These are phyloP conservation scores for Platanus orientalis DNA, from an alignment of 164 flowering plant species.

Conservation along the genomic window DNA sequence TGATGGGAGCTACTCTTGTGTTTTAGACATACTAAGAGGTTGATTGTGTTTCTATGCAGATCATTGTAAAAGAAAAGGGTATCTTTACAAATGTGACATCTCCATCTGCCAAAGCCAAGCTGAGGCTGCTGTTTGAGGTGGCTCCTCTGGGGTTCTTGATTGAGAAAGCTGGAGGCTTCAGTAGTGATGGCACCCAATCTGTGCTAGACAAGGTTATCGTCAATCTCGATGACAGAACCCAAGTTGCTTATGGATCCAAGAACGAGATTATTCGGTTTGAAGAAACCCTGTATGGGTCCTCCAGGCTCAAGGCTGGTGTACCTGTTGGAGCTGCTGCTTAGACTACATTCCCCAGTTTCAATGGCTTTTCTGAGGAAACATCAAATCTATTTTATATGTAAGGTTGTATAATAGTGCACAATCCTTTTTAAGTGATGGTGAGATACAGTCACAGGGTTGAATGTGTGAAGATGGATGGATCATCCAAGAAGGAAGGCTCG, in stretches of 20 bases:
- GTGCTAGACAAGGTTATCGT: conserved; percentile 73
- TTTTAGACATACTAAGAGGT: neutral
- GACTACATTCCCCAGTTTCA: conserved; percentile 4
- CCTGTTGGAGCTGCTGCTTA: conserved; percentile 86
- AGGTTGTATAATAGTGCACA: neutral
- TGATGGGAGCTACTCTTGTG: neutral
- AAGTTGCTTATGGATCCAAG: conserved; percentile 95
- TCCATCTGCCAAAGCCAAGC: conserved; percentile 86
- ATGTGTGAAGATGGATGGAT: neutral
- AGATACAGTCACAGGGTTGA: neutral
- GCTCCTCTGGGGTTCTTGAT: conserved; percentile 87
- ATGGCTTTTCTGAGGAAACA: neutral
- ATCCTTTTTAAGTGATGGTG: too few relatives aligned
- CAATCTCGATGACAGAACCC: conserved; percentile 79
- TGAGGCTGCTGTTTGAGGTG: conserved; percentile 90
- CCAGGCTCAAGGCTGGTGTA: conserved; percentile 67
- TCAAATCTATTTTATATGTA: too few relatives aligned
- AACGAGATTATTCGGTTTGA: conserved; percentile 92
- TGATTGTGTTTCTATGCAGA: conserved; percentile 37
- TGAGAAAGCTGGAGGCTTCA: conserved; percentile 91
- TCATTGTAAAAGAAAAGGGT: conserved; percentile 96
- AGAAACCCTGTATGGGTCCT: conserved; percentile 81
- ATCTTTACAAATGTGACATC: conserved; percentile 90
- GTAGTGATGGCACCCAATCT: conserved; percentile 83
- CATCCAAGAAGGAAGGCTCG: neutral